phyloP scores from a whole-genome alignment of 306 rosid species.

The Castanopsis chinensis region DNA sequence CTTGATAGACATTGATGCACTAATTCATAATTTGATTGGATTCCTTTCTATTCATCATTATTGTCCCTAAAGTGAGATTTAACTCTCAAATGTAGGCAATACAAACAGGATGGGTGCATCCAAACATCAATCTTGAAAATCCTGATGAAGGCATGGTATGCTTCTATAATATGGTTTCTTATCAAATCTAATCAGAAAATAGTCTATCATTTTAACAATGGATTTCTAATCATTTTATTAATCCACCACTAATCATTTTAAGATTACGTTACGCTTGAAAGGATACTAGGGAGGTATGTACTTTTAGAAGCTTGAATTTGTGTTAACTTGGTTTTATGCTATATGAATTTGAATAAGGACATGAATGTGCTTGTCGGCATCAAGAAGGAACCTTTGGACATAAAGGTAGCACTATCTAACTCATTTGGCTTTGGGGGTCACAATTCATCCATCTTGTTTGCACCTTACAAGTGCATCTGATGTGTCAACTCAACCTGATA shows the following conservation, averaged over 20 bases:
- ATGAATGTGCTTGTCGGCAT: conserved; percentile 68
- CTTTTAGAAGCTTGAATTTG: not conserved
- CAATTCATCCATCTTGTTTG: conserved; percentile 88
- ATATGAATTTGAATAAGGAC: conserved; percentile 46
- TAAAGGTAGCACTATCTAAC: conserved; percentile 89
- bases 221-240: not conserved
- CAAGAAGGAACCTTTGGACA: conserved; percentile 72
- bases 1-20: not conserved
- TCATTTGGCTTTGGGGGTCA: conserved; percentile 98
- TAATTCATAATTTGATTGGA: not conserved
- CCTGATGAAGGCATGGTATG: conserved; percentile 90
- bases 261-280: not conserved
- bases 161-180: not conserved
- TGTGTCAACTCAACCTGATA: conserved; percentile 22
- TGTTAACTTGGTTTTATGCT: not conserved
- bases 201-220: not conserved
- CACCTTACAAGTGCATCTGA: conserved; percentile 63
- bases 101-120: conserved; percentile 93
- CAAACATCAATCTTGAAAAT: conserved; percentile 82
- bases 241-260: not conserved
- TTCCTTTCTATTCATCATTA: not conserved
- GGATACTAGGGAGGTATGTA: not conserved
- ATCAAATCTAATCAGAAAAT: not conserved
- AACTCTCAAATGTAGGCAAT: conserved; percentile 53
- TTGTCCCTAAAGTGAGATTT: not conserved